phyloP scores from a whole-genome alignment of 176 grass and related monocot genomes.

The Triticum monococcum region DNA sequence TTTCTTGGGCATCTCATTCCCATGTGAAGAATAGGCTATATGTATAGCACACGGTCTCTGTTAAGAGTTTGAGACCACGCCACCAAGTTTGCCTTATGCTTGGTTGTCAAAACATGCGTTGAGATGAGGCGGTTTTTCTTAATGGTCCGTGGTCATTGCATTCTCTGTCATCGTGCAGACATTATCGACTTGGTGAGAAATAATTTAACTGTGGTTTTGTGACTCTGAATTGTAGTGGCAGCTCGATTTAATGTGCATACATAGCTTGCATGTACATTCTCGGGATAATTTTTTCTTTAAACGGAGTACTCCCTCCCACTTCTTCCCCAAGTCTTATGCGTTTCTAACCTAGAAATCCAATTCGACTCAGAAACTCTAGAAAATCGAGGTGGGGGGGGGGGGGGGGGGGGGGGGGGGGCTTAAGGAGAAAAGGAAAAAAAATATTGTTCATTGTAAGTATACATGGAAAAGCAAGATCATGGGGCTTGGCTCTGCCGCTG shows the following conservation, averaged over 20 bases:
- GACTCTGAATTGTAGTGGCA: not conserved
- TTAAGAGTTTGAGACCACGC: not conserved
- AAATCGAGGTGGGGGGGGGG: no score
- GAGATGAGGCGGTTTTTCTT: not conserved
- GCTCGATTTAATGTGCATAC: not conserved
- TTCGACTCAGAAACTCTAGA: no score
- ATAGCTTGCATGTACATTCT: no score
- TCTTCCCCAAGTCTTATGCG: no score
- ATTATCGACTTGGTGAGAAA: not conserved
- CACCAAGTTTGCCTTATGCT: constrained; percentile 1
- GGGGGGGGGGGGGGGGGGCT: no score
- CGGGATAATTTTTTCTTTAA: no score
- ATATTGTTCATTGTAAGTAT: no score
- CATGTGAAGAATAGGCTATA: not conserved
- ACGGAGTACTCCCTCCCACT: no score
- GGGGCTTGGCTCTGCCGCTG: no score
- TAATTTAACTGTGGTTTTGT: not conserved
- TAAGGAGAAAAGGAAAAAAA: no score
- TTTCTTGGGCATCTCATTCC: not conserved
- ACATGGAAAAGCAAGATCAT: no score
- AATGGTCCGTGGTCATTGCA: not conserved
- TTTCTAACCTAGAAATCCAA: no score
- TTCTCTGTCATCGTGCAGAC: not conserved
- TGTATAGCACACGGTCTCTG: not conserved
- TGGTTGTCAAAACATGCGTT: not conserved